Conservation (phyloP, 176 grass and related monocot species). For the Aegilops sharonensis region DNA sequence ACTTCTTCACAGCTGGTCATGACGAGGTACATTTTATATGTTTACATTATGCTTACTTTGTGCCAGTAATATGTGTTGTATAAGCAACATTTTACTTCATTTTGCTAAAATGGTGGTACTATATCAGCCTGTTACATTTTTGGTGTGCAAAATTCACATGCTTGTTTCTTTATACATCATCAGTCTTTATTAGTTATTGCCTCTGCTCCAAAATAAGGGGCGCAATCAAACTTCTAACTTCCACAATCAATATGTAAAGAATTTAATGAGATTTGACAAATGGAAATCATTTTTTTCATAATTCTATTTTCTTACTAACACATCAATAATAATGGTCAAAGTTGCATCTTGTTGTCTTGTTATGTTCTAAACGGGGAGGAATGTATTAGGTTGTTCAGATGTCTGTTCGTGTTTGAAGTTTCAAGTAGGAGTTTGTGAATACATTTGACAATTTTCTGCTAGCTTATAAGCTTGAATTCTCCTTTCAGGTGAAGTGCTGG, state of each 20-base stretch:
- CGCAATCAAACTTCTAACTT: background rate
- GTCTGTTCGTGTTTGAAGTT: background rate
- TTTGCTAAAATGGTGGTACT: background rate
- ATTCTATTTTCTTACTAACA: background rate
- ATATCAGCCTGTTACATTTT: background rate
- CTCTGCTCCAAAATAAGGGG: background rate
- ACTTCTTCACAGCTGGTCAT: conserved; percentile 97
- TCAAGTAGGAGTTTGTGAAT: conserved; percentile 5
- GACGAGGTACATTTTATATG: conserved; percentile 72
- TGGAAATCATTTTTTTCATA: background rate
- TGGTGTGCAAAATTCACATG: background rate
- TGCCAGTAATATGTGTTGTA: background rate
- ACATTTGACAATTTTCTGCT: background rate
- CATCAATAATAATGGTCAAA: background rate
- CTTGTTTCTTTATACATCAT: background rate
- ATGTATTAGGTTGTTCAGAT: background rate
- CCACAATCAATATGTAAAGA: background rate
- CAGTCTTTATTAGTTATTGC: background rate
- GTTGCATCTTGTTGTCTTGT: background rate
- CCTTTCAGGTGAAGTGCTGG: conserved; percentile 93
- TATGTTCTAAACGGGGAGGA: background rate
- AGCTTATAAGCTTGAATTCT: conserved; percentile 13
- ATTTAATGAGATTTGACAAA: background rate
- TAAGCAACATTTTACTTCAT: background rate
- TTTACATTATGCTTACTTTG: conserved; percentile 7